These are phyloP conservation scores for Ceratocystis colombiana DNA, from an alignment of 2,329 filamentous ascomycete genomes.

Conservation along the genomic window DNA sequence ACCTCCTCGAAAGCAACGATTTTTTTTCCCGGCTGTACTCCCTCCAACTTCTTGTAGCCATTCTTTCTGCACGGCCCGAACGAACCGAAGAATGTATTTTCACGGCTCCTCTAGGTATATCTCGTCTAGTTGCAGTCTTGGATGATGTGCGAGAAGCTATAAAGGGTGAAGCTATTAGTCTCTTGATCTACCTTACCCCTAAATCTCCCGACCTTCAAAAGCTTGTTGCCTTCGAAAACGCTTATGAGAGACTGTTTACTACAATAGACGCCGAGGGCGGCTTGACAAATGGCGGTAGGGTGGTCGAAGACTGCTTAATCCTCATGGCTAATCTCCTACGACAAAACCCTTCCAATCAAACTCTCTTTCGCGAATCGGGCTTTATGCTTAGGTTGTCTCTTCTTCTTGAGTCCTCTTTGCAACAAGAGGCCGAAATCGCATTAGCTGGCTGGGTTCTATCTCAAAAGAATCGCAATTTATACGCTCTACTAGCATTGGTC, in stretches of 20 bases:
- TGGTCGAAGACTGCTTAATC: constrained; percentile 87
- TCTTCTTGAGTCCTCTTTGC: constrained; percentile 51
- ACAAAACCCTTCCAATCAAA: constrained; percentile 84
- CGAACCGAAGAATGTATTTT: constrained; percentile 91
- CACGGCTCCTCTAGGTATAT: constrained; percentile 76
- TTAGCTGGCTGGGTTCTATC: constrained; percentile 64
- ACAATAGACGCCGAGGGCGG: constrained; percentile 76
- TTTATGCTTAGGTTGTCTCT: constrained; percentile 62
- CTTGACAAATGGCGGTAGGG: constrained; percentile 68
- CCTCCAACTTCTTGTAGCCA: constrained; percentile 77
- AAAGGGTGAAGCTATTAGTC: constrained; percentile 74
- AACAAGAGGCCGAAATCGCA: constrained; percentile 41
- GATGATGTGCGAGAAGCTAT: constrained; percentile 81
- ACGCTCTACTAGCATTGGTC: constrained; percentile 77
- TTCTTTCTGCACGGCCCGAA: constrained; percentile 75
- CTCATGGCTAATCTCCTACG: constrained; percentile 80
- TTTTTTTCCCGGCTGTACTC: constrained; percentile 89
- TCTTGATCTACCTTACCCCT: constrained; percentile 80
- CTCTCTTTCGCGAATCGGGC: constrained; percentile 82
- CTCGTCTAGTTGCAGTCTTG: constrained; percentile 70
- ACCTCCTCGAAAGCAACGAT: constrained; percentile 76
- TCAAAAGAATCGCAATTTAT: constrained; percentile 80
- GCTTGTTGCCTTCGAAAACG: constrained; percentile 87
- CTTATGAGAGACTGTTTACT: constrained; percentile 75
- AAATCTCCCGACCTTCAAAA: constrained; percentile 85